Conservation (phyloP, 768 basidiomycete species). For the Lenzites betulinus region DNA sequence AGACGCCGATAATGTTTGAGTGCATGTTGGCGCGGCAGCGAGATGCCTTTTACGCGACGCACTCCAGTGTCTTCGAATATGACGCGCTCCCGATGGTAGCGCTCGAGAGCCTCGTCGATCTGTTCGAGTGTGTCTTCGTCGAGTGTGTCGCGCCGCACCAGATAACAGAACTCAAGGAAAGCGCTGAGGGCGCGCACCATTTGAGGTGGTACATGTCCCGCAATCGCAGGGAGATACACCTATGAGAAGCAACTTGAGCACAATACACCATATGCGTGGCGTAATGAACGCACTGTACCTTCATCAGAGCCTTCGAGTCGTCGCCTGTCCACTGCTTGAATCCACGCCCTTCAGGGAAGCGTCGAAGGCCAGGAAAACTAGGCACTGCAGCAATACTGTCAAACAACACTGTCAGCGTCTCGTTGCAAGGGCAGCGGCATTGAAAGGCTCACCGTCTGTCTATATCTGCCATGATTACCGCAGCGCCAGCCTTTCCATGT, state of each 20-base stretch:
- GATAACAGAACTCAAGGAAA: slow-evolving; percentile 27
- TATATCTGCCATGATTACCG: slow-evolving; percentile 18
- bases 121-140: too few relatives aligned
- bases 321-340: slow-evolving; percentile 29
- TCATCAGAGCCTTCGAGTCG: slow-evolving; percentile 28
- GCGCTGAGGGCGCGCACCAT: slow-evolving; percentile 11
- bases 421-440: too few relatives aligned
- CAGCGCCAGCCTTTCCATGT: background rate
- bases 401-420: too few relatives aligned
- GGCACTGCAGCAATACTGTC: slow-evolving; percentile 21
- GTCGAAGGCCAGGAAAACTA: slow-evolving; percentile 17
- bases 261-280: background rate
- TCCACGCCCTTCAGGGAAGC: slow-evolving; percentile 19
- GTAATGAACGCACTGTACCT: background rate
- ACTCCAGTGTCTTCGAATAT: background rate
- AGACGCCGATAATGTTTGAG: background rate
- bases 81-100: background rate
- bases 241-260: background rate
- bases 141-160: background rate
- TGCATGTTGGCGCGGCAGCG: background rate
- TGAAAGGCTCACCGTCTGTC: slow-evolving; percentile 8
- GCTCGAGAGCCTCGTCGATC: too few relatives aligned
- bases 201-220: background rate
- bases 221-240: slow-evolving; percentile 20
- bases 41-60: background rate